Base-by-base conservation (phyloP, 148 eudicot species). In the Agrostemma githago region DNA sequence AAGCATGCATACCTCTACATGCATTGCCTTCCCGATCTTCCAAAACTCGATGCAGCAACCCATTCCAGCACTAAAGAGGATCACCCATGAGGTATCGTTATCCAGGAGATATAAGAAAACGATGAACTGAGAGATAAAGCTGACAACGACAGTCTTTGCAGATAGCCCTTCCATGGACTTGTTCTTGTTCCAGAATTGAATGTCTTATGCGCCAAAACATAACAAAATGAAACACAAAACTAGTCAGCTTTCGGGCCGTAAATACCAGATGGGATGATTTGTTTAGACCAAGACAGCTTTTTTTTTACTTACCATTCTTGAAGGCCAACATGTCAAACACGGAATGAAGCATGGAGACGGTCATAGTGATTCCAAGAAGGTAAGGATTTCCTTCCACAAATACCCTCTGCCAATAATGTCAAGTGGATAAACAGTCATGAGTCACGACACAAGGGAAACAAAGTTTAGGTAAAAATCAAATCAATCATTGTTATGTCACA, bases 11-110 rank as follows among this genome's bases (percentile, higher is more conserved):
- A 95, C 98, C 97, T 92, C 93, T 73, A 95, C 89, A 82, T 92
- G 98, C 98, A 95, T 95, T 48, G 98, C 98, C 81, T 95, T 95
- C 81, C 98, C 98, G 63, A 95, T 95, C 83, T 95, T 95, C 97
- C 98, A 95, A 78, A 95, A 95, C 83, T 95, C 98, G 63, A 95
- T 92, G 85, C 96, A 90, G 82, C 91, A 87, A 66, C 97, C 97
- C 78, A 95, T 68, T 72, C 98, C 98, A 83, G 97, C 90, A 82
- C 98, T 95, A 72, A 84, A 85, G 73, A 95, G 89, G 74, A 95
- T 95, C 98, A 95, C 92, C 98, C 98, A 95, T 26, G 98, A 95
- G 61, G 98, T 95, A 66, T 95, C 98, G 72, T 95, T 92, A 84
- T 95, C 98, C 19, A 95, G 88, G 74, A 95, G 85, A 83, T 92